Base-by-base conservation (phyloP, 352 stramenopile genomes). In the Blastocystis sp. region DNA sequence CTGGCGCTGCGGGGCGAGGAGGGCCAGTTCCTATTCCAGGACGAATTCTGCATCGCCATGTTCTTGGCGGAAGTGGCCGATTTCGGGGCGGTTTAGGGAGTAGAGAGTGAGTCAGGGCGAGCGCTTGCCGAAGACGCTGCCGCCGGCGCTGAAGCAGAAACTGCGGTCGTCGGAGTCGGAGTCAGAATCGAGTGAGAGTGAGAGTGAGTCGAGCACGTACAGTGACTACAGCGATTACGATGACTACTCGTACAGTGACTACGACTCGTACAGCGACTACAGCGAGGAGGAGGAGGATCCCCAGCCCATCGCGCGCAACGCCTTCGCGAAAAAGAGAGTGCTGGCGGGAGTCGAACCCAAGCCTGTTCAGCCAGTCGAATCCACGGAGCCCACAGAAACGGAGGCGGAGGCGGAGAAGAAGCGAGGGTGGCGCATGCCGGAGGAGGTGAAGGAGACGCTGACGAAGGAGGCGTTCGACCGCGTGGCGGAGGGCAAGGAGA, bases 161-260 rank as follows among this genome's bases (percentile, higher is more conserved):
- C 14, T 59, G 38, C 14, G 53, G 14, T 52, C 40, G 7, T 40
- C 45, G 64, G 45, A 45, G 19, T 65, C 60, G 9, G 19, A 23
- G 10, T 61, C 53, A 21, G 19, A 23, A 38, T 65, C 60, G 4
- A 28, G 40, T 14, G n/a, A 4, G 5, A 81, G 40, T 23, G 40
- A 52, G 23, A 34, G 59, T 45, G 60, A 81, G 71, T 81, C 59
- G 7, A 84, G 74, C 61, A 53, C 62, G n/a, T 81, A 62, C 41
- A 81, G 71, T 65, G 45, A 67, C 48, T 66, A 84, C 53, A 84
- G 56, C 14, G 56, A 84, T 52, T 70, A 52, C 19, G 48, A 64
- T 41, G 43, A 79, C n/a, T 62, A 10, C 40, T 56, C 48, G 48
- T 56, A 56, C 48, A 45, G 34, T 67, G 65, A 23, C 14, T 67